A percentile compares a stretch with the other conserved stretches of the same genome.
Conservation (phyloP, 1,284 basidiomycete species). For the Cryptococcus sp. region DNA sequence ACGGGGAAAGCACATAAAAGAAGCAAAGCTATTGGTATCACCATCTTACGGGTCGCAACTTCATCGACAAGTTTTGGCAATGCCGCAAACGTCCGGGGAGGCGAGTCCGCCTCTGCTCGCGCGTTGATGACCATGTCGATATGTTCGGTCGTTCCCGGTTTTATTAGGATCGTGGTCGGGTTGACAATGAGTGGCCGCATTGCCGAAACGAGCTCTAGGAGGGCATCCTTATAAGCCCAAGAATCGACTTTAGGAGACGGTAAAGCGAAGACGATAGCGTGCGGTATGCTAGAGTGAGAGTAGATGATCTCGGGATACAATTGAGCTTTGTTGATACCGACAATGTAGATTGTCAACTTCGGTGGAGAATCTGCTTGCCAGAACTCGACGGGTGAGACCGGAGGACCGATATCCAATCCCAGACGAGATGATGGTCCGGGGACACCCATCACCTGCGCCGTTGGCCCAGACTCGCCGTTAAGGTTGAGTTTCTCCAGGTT, state of each 20-base stretch:
- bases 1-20: conserved; percentile 19
- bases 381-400: too few relatives aligned
- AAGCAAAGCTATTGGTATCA: conserved; percentile 30
- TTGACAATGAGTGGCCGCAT: conserved; percentile 1
- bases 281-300: conserved; percentile 1
- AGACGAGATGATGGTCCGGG: conserved; percentile 11
- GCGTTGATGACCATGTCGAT: background rate
- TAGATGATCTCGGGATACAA: conserved; percentile 10
- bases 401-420: conserved; percentile 26
- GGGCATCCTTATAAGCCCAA: conserved; percentile 17
- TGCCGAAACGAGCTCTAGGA: conserved; percentile 11
- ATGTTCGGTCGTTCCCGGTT: conserved; percentile 8
- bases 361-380: too few relatives aligned
- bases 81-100: too few relatives aligned
- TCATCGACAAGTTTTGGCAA: too few relatives aligned
- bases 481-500: too few relatives aligned
- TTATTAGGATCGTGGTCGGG: conserved; percentile 9
- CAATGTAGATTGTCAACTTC: conserved; percentile 13
- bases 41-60: conserved; percentile 18
- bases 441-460: too few relatives aligned
- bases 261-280: conserved; percentile 9
- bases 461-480: too few relatives aligned
- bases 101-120: too few relatives aligned
- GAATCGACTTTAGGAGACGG: conserved; percentile 22
- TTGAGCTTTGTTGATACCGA: conserved; percentile 24